phyloP scores from a whole-genome alignment of 129 eudicot species.

The Escallonia rubra region DNA sequence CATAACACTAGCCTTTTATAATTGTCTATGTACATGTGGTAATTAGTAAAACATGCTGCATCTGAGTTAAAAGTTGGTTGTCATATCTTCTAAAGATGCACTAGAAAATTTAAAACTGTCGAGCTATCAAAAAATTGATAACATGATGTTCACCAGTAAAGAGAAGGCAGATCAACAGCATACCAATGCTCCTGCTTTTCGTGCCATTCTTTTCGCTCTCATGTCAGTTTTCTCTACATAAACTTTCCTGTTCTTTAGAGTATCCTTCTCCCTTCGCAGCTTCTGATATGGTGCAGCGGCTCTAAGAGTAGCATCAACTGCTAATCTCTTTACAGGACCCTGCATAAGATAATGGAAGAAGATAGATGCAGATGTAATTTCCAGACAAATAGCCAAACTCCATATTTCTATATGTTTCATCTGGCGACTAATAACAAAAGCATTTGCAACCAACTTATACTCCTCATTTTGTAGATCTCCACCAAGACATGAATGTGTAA shows the following conservation, averaged over 20 bases:
- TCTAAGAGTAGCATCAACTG: constrained; percentile 98
- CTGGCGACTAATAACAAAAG: too few species aligned
- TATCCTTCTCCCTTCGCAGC: constrained; percentile 68
- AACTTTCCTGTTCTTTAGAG: constrained; percentile 63
- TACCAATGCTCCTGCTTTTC: constrained; percentile 99
- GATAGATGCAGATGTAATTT: background rate
- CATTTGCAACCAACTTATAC: too few species aligned
- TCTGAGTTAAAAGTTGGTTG: background rate
- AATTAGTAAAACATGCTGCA: background rate
- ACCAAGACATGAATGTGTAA: too few species aligned
- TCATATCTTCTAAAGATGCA: background rate
- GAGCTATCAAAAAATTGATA: background rate
- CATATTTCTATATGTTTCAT: too few species aligned
- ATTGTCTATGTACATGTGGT: too few species aligned
- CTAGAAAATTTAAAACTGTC: background rate
- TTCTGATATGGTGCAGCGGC: constrained; percentile 99
- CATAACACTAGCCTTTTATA: too few species aligned
- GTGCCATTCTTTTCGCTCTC: constrained; percentile 99
- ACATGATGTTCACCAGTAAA: background rate
- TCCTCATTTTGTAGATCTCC: too few species aligned
- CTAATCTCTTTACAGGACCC: constrained; percentile 97
- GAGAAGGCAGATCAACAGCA: background rate
- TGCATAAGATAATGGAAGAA: constrained; percentile 19
- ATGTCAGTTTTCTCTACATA: constrained; percentile 91
- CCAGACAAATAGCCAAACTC: background rate